Conservation (phyloP, 768 basidiomycete genomes). For the Naganishia antarctica region DNA sequence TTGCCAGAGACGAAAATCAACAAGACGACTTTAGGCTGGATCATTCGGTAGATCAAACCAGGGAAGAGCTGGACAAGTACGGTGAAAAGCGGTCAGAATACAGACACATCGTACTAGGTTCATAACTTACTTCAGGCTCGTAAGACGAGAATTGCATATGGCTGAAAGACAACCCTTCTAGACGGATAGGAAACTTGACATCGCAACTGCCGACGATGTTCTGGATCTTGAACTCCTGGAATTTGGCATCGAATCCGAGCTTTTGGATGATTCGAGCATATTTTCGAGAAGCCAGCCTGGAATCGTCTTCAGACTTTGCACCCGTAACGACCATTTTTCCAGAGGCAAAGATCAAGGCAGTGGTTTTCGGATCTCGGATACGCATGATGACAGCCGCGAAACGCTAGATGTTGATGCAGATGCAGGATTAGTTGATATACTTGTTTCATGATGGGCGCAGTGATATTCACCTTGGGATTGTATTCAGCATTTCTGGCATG, state of each 20-base stretch:
- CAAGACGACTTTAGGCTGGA: conserved; percentile 97
- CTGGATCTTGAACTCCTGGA: conserved; percentile 99
- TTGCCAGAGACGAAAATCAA: conserved; percentile 99
- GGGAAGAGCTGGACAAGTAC: conserved; percentile 72
- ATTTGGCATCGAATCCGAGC: conserved; percentile 97
- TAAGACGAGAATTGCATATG: conserved; percentile 98
- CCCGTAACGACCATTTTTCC: conserved; percentile 99
- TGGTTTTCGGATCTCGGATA: conserved; percentile 99
- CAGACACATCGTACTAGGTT: not conserved
- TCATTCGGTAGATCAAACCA: conserved; percentile 98
- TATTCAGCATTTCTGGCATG: conserved; percentile 99
- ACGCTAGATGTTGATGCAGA: too few relatives aligned
- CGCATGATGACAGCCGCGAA: conserved; percentile 99
- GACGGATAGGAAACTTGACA: conserved; percentile 95
- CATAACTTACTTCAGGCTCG: conserved; percentile 78
- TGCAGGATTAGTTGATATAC: too few relatives aligned
- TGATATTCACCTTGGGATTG: conserved; percentile 83
- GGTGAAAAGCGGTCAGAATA: not conserved
- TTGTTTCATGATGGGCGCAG: too few relatives aligned
- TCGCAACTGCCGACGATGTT: conserved; percentile 98
- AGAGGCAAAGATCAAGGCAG: conserved; percentile 96
- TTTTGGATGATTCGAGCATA: conserved; percentile 99
- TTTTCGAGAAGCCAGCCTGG: conserved; percentile 91
- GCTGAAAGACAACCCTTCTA: conserved; percentile 94
- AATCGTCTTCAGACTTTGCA: conserved; percentile 98